phyloP scores from a whole-genome alignment of 305 asterid genomes.

The Lippia alba region DNA sequence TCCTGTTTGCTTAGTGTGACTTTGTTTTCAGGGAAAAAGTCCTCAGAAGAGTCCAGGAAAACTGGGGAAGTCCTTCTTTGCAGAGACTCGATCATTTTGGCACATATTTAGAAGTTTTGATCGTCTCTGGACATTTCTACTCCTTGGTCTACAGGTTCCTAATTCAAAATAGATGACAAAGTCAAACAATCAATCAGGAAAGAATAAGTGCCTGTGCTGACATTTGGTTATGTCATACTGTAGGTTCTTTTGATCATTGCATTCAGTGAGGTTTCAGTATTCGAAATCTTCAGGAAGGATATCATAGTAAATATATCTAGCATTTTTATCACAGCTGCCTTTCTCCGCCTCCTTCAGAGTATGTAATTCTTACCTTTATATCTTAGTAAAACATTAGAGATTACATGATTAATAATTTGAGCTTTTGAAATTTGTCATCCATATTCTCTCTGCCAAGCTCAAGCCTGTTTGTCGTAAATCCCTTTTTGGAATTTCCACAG shows the following conservation, averaged over 20 bases:
- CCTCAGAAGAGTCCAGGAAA: slow-evolving; percentile 43
- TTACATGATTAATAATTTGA: neutral
- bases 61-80: slow-evolving; percentile 92
- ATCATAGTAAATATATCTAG: slow-evolving; percentile 70
- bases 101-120: slow-evolving; percentile 95
- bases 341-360: slow-evolving; percentile 95
- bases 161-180: slow-evolving; percentile 30
- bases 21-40: slow-evolving; percentile 71
- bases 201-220: slow-evolving; percentile 37
- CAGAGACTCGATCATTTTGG: slow-evolving; percentile 97
- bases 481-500: slow-evolving; percentile 48
- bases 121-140: slow-evolving; percentile 94
- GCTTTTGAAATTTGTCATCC: slow-evolving; percentile 18
- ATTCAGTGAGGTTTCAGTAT: slow-evolving; percentile 75
- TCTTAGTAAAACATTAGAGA: slow-evolving; percentile 2
- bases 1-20: slow-evolving; percentile 40
- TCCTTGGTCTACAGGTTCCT: slow-evolving; percentile 83
- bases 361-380: slow-evolving; percentile 41
- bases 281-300: slow-evolving; percentile 66
- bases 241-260: slow-evolving; percentile 86
- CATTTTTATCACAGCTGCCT: slow-evolving; percentile 92
- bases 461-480: slow-evolving; percentile 33
- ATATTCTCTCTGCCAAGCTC: slow-evolving; percentile 15
- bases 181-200: slow-evolving; percentile 11
- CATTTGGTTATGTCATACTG: slow-evolving; percentile 39